Evolutionary conservation across 2,329 filamentous ascomycete species (phyloP), one percentile per base, ranked within the genome.

Genomic region (Phialophora verrucosa): DNA sequence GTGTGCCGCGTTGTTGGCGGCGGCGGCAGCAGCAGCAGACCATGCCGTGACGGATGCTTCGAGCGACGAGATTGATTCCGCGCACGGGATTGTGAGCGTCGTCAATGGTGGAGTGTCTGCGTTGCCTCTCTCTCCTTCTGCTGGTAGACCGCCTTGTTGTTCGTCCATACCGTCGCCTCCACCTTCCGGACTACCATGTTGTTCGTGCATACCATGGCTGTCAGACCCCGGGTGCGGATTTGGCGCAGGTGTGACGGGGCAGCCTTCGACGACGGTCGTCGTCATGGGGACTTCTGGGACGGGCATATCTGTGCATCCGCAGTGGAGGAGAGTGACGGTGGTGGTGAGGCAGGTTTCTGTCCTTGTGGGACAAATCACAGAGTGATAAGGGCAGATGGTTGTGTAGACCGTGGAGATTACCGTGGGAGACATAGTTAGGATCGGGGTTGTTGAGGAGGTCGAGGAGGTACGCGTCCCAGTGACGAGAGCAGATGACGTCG

Each of bases 331-430:
- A 6, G 68, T 68, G 51, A 71, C 62, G 3, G 68, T 70, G 3
- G 70, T 71, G 4, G 54, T 60, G 31, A 69, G 51, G 35, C 59
- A 50, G 0, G 64, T 69, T 17, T 60, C 51, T 56, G 67, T 69
- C 8, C 53, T 58, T 4, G 44, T 55, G 0, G 68, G 61, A 57
- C 59, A 63, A 5, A 60, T 68, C 5, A 54, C 54, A 1, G 59
- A 53, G 23, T 69, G 54, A 5, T 35, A 25, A 2, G 65, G 44
- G 50, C 69, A 71, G 64, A 69, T 63, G 17, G 64, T 66, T 11
- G 65, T 65, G 58, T 69, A 71, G 23, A 56, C 67, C 14, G 70
- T 71, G 12, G 63, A 67, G 56, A 71, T 69, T 23, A 62, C 57
- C 11, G 68, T 70, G 31, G 66, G 68, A 6, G 68, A 54, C 11